Percentiles rank a stretch among this genome's conserved stretches.
These are phyloP conservation scores for Leccinellum albellum DNA, from an alignment of 768 basidiomycete genomes.

Conservation along the genomic window DNA sequence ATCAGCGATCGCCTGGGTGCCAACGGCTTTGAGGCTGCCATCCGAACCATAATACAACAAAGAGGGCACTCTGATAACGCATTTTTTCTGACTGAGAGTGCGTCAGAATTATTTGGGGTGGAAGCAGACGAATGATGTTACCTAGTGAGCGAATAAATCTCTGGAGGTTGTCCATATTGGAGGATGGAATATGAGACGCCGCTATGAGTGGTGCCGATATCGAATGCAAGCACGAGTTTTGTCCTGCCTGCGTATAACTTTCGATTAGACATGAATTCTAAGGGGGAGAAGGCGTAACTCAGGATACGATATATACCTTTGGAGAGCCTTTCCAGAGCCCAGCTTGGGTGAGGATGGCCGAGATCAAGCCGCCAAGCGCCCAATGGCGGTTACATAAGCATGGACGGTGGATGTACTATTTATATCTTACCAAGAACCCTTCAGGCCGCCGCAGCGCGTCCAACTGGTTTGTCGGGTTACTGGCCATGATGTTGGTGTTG, in stretches of 20 bases:
- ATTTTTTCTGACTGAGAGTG: conserved; percentile 14
- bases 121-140: background rate
- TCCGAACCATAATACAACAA: background rate
- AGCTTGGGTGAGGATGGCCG: background rate
- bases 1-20: background rate
- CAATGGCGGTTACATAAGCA: no score
- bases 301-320: background rate
- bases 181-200: conserved; percentile 38
- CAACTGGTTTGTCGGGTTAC: background rate
- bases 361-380: no score
- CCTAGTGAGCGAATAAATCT: conserved; percentile 11
- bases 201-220: conserved; percentile 46
- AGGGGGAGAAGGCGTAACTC: background rate
- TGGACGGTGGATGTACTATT: background rate
- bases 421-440: background rate
- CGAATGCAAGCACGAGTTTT: conserved; percentile 43
- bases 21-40: background rate
- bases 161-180: conserved; percentile 7
- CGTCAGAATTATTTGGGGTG: conserved; percentile 1
- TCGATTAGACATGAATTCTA: conserved; percentile 3
- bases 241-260: conserved; percentile 5
- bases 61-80: background rate
- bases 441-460: background rate
- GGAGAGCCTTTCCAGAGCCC: background rate
- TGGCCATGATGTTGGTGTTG: background rate